Evolutionary conservation across 1,284 basidiomycete species (phyloP), one percentile per base, ranked within the genome.

Genomic region (Fomitiporia mediterranea): DNA sequence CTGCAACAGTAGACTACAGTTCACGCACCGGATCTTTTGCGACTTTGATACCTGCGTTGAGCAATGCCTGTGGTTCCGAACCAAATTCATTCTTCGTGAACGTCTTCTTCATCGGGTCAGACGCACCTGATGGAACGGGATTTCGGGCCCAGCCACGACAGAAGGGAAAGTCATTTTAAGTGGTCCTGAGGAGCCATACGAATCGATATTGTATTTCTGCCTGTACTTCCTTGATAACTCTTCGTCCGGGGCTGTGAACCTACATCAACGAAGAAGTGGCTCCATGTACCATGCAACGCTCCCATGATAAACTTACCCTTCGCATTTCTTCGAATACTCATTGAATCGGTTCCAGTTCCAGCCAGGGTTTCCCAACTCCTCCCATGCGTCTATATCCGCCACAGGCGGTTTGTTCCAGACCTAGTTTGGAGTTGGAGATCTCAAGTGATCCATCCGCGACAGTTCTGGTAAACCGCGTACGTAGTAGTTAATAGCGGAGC

Each of bases 291-390:
- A 7, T 28, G 4, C n/a, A 42, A 52, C 3, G 6, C 25, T 42
- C 7, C n/a, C 13, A 43, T 6, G 5, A 52, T 19, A 44, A 60
- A 56, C 59, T 34, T 48, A 57, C 55, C 58, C 43, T 56, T 66
- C 67, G 38, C 55, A 40, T 61, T 58, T 63, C 59, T 63, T 63
- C 5, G 58, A 49, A 32, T 66, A 65, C 35, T 63, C 56, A 2
- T 46, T 48, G 54, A 58, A 66, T 5, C 54, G 55, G 23, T 61
- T 60, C 64, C 65, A 68, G 28, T 65, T 65, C 65, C 67, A 69
- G 4, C 66, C 68, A 4, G 61, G 63, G 53, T 68, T 68, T 2
- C 66, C 66, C n/a, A 69, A 62, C 25, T 55, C 60, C 55, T 65
- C 65, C 46, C 55, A 42, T 5, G 34, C 64, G 34, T 68, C 61